These are phyloP conservation scores for Caryopteris hybrid DNA, from an alignment of 305 asterid species.

Conservation along the genomic window DNA sequence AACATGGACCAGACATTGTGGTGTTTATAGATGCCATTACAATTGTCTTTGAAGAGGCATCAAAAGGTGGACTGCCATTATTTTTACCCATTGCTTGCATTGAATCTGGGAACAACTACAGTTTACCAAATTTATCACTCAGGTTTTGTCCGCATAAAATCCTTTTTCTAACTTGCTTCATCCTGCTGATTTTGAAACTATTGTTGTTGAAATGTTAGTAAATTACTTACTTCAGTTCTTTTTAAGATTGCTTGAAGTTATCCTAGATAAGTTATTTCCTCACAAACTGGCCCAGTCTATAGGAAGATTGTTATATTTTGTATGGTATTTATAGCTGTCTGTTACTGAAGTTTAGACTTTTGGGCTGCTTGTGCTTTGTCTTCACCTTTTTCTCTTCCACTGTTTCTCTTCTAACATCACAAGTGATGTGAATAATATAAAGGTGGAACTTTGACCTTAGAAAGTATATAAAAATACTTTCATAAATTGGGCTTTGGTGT, in stretches of 20 bases:
- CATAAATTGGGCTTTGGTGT: neutral
- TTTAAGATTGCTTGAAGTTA: neutral
- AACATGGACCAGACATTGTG: constrained; percentile 67
- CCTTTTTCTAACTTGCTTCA: constrained; percentile 6
- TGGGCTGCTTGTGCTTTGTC: neutral
- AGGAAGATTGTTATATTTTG: neutral
- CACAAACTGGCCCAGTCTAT: neutral
- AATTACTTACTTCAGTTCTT: neutral
- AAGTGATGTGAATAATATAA: neutral
- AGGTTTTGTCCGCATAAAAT: constrained; percentile 46
- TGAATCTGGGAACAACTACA: constrained; percentile 81
- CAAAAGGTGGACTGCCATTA: constrained; percentile 74
- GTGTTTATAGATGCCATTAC: constrained; percentile 83
- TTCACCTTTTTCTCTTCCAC: neutral
- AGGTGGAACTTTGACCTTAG: neutral
- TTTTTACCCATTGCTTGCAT: constrained; percentile 77
- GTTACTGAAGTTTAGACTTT: constrained; percentile 2
- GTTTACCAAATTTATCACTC: constrained; percentile 85
- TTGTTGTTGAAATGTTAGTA: constrained; percentile 2
- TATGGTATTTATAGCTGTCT: neutral
- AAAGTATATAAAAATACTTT: neutral
- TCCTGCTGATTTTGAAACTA: constrained; percentile 8
- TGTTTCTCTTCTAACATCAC: neutral
- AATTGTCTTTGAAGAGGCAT: constrained; percentile 84
- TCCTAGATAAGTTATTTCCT: constrained; percentile 1